These are phyloP conservation scores for Pythium scleroteichum DNA, from an alignment of 352 stramenopile genomes.

Conservation along the genomic window DNA sequence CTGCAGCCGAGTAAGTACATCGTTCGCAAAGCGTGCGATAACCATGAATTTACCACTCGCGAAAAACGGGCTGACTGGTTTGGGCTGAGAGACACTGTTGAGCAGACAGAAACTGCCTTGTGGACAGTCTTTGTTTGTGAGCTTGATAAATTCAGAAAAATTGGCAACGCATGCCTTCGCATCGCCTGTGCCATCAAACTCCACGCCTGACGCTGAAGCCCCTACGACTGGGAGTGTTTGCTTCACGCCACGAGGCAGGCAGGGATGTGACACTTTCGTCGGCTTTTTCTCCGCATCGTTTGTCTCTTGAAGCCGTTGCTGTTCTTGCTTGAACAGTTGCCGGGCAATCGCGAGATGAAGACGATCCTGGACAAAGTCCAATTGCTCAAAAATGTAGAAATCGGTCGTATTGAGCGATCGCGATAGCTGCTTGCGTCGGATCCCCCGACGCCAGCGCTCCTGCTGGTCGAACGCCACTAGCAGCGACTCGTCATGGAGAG, in stretches of 20 bases:
- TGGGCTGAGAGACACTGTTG: conserved; percentile 44
- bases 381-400: conserved; percentile 60
- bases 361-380: conserved; percentile 37
- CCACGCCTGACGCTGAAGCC: conserved; percentile 9
- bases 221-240: conserved; percentile 24
- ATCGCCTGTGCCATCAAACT: conserved; percentile 40
- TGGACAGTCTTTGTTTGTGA: conserved; percentile 56
- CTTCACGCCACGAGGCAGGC: conserved; percentile 33
- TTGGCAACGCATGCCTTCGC: conserved; percentile 45
- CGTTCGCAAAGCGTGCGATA: conserved; percentile 28
- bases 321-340: conserved; percentile 37
- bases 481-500: conserved; percentile 43
- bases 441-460: conserved; percentile 66
- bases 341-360: conserved; percentile 21
- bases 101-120: conserved; percentile 53
- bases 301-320: conserved; percentile 9
- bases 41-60: conserved; percentile 41
- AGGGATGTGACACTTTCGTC: conserved; percentile 43
- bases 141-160: conserved; percentile 44
- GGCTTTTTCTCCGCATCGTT: conserved; percentile 7
- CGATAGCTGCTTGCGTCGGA: conserved; percentile 57
- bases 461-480: conserved; percentile 64
- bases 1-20: conserved; percentile 34
- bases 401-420: conserved; percentile 65
- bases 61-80: conserved; percentile 47